A percentile compares a stretch with the other conserved stretches of the same genome.
phyloP scores from a whole-genome alignment of 345 rosid species.

The Reutealis trisperma region DNA sequence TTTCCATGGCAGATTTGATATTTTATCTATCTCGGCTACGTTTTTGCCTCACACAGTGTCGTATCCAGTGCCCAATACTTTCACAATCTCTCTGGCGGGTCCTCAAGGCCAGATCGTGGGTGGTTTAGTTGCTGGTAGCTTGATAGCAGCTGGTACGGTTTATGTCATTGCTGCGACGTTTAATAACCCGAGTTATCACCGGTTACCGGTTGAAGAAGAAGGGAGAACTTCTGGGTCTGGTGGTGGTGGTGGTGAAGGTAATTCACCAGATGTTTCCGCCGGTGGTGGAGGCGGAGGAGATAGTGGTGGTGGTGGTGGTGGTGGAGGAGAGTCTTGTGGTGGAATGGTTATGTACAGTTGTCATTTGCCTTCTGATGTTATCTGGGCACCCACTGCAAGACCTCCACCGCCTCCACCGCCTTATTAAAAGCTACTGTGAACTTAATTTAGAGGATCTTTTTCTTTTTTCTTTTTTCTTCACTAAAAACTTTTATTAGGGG shows the following conservation, averaged over 20 bases:
- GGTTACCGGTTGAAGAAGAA: slow-evolving; percentile 50
- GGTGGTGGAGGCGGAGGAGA: slow-evolving; percentile 38
- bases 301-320: slow-evolving; percentile 31
- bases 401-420: slow-evolving; percentile 51
- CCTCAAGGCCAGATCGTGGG: slow-evolving; percentile 97
- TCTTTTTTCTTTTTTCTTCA: neutral
- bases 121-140: slow-evolving; percentile 70
- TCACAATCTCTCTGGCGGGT: slow-evolving; percentile 78
- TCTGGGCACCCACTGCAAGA: slow-evolving; percentile 77
- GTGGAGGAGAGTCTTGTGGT: slow-evolving; percentile 52
- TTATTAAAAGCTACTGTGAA: slow-evolving; percentile 20
- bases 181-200: slow-evolving; percentile 66
- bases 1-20: slow-evolving; percentile 86
- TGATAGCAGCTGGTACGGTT: slow-evolving; percentile 70
- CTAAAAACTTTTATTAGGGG: neutral
- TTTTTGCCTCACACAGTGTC: slow-evolving; percentile 56
- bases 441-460: neutral
- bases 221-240: slow-evolving; percentile 43
- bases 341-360: slow-evolving; percentile 64
- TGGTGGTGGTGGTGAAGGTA: slow-evolving; percentile 43
- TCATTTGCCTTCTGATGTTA: slow-evolving; percentile 63
- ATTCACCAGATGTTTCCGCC: slow-evolving; percentile 53
- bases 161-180: slow-evolving; percentile 78
- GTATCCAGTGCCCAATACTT: slow-evolving; percentile 45
- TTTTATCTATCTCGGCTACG: slow-evolving; percentile 84